Evolutionary conservation across 2,329 filamentous ascomycete genomes (phyloP), one percentile per base, ranked within the genome.

Genomic region (Talaromyces atroroseus): DNA sequence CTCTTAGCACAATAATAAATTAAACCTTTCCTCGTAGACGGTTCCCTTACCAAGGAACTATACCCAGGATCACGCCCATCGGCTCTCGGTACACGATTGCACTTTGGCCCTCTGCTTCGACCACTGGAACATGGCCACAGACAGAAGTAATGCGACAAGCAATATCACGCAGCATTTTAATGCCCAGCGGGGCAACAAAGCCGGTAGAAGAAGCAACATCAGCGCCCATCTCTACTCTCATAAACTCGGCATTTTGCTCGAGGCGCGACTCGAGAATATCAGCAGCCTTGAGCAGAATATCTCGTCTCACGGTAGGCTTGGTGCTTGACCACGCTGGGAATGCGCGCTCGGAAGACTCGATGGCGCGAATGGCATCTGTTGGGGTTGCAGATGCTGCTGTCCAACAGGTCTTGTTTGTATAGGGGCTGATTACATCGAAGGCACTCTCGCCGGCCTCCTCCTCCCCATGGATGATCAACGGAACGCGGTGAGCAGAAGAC

Each of bases 51-150:
- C 90, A 95, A 7, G 90, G 88, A 1, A 87, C 87, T 67, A 94
- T 89, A 0, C 83, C 86, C 29, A 94, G 74, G 21, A 91, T 80
- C 4, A 92, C 89, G 1, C 90, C 90, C 65, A 82, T 89, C 0
- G 90, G 88, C 70, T 92, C 88, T 64, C 84, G 85, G 56, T 85
- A 72, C 1, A 94, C 73, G 60, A 92, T 75, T 0, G 85, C 88
- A 54, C 73, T 78, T n/a, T 78, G 78, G 0, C 77, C 79, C 52
- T 81, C 76, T 14, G 80, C 66, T 52, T 72, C 71, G 11, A 76
- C 76, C 1, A 73, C 69, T 1, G 79, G 80, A 5, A 82, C 77
- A 44, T 68, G 70, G 0, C 80, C 80, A 59, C 71, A 73, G 24
- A 82, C 72, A 1, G 68, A 69, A 20, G 72, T 71, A 21, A 78